Evolutionary conservation across 2,329 filamentous ascomycete species (phyloP).

Genomic region (Aspergillus brunneoviolaceus): DNA sequence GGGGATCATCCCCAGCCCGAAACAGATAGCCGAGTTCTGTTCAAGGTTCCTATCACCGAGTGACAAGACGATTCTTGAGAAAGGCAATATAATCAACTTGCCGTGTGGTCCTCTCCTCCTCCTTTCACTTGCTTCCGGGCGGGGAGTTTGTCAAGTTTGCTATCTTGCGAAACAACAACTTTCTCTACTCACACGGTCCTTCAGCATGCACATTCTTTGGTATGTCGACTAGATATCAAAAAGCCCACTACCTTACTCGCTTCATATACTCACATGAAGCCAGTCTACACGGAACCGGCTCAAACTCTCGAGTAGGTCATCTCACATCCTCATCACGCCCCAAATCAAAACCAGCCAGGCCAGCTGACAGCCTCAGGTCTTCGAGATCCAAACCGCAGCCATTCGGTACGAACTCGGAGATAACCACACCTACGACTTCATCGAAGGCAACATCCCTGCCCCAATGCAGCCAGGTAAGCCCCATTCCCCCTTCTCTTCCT

Average conservation of each 20-base stretch:
- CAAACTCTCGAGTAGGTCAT: conserved; percentile 20
- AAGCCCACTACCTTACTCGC: no score
- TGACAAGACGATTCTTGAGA: not conserved
- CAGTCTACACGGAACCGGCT: conserved; percentile 27
- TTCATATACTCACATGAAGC: not conserved
- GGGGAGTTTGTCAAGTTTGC: not conserved
- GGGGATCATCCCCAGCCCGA: not conserved
- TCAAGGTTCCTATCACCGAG: not conserved
- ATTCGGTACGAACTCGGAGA: conserved; percentile 23
- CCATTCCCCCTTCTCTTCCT: not conserved
- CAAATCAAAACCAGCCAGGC: not conserved
- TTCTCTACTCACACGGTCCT: not conserved
- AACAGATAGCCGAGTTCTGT: not conserved
- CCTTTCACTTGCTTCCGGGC: not conserved
- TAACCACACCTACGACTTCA: conserved; percentile 23
- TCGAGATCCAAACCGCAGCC: conserved; percentile 14
- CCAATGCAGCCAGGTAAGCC: conserved; percentile 14
- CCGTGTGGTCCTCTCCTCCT: not conserved
- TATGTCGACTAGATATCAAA: not conserved
- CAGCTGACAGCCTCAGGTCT: not conserved
- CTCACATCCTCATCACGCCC: not conserved
- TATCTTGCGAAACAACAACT: not conserved
- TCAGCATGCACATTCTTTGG: conserved; percentile 15
- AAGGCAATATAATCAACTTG: not conserved
- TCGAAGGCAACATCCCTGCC: conserved; percentile 20